Conservation (phyloP, 2,329 filamentous ascomycete species). For the Leptographium wingfieldii region DNA sequence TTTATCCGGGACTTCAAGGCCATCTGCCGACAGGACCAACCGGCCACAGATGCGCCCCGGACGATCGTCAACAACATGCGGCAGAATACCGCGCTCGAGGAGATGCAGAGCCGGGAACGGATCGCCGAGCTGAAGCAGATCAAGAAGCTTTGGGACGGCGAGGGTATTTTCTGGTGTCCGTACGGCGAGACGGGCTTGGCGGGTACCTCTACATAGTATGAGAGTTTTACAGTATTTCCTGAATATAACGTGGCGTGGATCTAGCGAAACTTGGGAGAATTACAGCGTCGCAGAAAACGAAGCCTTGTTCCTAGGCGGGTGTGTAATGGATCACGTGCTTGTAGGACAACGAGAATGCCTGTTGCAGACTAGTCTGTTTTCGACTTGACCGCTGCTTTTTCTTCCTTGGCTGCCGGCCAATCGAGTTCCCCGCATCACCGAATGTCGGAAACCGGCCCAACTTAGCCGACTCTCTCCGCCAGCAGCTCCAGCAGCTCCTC, state of each 20-base stretch:
- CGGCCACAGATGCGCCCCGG: background rate
- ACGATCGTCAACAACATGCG: background rate
- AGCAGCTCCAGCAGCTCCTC: background rate
- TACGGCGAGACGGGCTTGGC: background rate
- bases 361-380: background rate
- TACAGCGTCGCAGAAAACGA: no score
- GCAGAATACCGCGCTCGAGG: background rate
- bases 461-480: background rate
- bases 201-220: no score
- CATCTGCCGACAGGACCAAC: background rate
- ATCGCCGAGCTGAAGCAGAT: background rate
- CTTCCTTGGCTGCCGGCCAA: background rate
- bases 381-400: background rate
- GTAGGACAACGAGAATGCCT: background rate
- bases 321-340: no score
- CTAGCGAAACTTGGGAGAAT: no score
- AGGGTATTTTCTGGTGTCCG: background rate
- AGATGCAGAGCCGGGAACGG: background rate
- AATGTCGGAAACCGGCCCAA: background rate
- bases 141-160: background rate
- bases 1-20: background rate
- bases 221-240: no score
- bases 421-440: background rate
- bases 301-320: no score
- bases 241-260: no score